Evolutionary conservation across 176 grass and related monocot species (phyloP).

Genomic region (Oropetium thomaeum): DNA sequence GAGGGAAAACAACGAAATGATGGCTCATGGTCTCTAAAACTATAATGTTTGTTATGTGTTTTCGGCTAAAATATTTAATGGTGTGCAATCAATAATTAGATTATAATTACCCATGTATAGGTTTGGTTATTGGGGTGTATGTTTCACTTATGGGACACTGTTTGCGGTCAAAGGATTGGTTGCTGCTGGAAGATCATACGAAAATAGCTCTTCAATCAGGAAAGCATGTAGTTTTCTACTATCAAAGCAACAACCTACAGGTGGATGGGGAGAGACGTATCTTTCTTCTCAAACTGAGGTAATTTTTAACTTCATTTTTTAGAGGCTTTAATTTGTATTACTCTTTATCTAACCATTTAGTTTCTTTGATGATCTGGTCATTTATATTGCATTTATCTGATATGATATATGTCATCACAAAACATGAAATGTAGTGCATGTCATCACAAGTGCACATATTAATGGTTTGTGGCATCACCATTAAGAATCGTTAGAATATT

Average conservation of each 20-base stretch:
- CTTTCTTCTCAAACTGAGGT: slow-evolving; percentile 33
- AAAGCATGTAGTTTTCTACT: slow-evolving; percentile 54
- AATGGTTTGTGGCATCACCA: no score
- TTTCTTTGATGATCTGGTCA: no score
- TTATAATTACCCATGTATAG: slow-evolving; percentile 29
- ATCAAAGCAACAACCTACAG: slow-evolving; percentile 41
- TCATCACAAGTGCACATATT: no score
- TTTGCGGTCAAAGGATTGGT: slow-evolving; percentile 44
- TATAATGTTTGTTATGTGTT: background rate
- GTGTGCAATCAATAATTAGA: background rate
- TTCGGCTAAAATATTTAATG: background rate
- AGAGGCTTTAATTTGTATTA: no score
- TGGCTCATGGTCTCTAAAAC: slow-evolving; percentile 50
- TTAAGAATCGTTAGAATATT: no score
- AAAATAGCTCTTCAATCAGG: slow-evolving; percentile 33
- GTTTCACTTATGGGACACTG: slow-evolving; percentile 54
- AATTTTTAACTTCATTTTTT: background rate
- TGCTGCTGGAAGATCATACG: slow-evolving; percentile 39
- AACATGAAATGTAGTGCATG: no score
- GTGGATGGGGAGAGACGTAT: slow-evolving; percentile 54
- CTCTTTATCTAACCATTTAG: no score
- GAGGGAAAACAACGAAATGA: slow-evolving; percentile 40
- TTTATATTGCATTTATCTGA: no score
- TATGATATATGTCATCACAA: no score
- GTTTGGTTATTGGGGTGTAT: slow-evolving; percentile 50